Base-by-base conservation (phyloP, 2,329 filamentous ascomycete genomes). In the Pseudogymnoascus sp. region DNA sequence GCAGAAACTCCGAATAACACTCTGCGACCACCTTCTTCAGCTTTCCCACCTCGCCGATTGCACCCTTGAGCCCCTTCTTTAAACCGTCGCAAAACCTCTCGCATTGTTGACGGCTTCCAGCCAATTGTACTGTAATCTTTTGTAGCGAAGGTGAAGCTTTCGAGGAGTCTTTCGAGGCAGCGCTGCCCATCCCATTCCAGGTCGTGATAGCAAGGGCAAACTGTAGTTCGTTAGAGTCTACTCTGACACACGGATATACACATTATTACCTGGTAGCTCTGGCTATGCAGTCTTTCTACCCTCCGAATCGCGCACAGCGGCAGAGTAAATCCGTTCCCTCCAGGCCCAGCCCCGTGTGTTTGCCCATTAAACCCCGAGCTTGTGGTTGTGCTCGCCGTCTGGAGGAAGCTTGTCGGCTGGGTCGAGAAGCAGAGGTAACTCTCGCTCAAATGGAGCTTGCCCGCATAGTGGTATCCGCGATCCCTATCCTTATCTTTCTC, bases 351-450 rank as follows among this genome's bases (percentile, higher is more conserved):
- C 65, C 95, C 92, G 73, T 96, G 90, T 28, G 93, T 97, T 75
- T 96, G 91, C 14, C 93, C 95, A 3, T 92, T 96, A 77, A 96
- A 98, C 65, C 86, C 85, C 57, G 89, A 91, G 19, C 92, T 93
- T 0, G 89, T 88, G 67, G 86, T 88, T 19, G 89, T 86, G 75
- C 87, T 96, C 14, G 93, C 89, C 0, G 89, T 88, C 67, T 87
- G 87, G 45, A 90, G 77, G 77, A 97, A 97, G 78, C 92, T 96
- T 8, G 92, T 90, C 14, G 91, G 88, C 62, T 95, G 91, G 6
- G 95, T 97, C 0, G 93, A 97, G 80, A 99, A 99, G 81, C 93
- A 98, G 71, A 99, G 86, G 77, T 90, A 99, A 70, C 90, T 85
- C 78, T 99, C 93, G 75, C 92, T 97, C 68, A 99, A 80, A 75